Evolutionary conservation across 371 early-diverging fungal species (phyloP), one percentile per base, ranked within the genome.

Genomic region (Rhizopus arrhizus): DNA sequence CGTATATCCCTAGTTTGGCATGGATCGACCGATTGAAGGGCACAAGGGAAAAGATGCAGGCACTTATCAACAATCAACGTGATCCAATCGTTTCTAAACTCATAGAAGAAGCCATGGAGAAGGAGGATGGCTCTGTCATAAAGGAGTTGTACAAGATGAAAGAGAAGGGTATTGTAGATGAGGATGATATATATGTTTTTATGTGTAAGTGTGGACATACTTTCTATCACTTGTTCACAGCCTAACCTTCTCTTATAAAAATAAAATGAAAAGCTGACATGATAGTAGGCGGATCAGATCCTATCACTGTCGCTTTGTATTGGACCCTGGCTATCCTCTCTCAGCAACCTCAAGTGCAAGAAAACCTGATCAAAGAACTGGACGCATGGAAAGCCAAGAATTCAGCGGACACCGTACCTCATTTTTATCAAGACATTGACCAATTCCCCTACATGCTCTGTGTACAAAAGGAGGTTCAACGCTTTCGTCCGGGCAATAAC

Each of bases 401-500:
- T 12, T 12, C 40, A 40, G 12, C 40, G 12, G 10, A 46, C 0
- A 42, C 45, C 28, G 1, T 65, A 9, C 61, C 61, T 31, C 16
- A 5, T 1, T 66, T 61, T 28, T 9, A 3, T 29, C 40, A 40
- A 40, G 61, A 66, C 0, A 29, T 61, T 31, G 10, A 32, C 2
- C n/a, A 61, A 5, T 3, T 58, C 4, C 66, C 66, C 1, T 66
- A 47, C 34, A 29, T 33, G 12, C 31, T 58, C 28, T 57, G 55
- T 35, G 46, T 58, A 4, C 33, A 54, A 12, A 66, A 58, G 33
- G 62, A 66, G 54, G 38, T 54, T 10, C 40, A 62, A 58, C 34
- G 66, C 12, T 62, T 55, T 12, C 40, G 46, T 10, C 53, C 62
- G 2, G 31, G 33, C 22, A 40, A 56, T 2, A 8, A 47, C 9